Conservation (phyloP, 2,329 filamentous ascomycete genomes). For the Colletotrichum chrysophilum region DNA sequence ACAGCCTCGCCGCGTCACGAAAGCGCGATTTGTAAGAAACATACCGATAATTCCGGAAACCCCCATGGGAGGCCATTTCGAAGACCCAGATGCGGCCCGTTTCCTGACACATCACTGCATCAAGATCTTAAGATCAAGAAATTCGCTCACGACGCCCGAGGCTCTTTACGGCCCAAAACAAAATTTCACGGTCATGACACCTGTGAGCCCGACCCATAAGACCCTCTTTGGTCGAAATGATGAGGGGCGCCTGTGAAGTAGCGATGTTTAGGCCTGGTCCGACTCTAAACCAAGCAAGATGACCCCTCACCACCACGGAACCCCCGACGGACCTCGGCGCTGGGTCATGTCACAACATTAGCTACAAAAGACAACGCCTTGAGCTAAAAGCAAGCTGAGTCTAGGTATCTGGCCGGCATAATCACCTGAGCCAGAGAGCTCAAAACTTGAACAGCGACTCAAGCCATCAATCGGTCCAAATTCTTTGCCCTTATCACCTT, state of each 20-base stretch:
- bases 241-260: not conserved
- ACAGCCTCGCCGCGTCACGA: not conserved
- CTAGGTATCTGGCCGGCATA: not conserved
- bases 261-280: not conserved
- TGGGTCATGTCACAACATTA: not conserved
- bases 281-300: slow-evolving; percentile 32
- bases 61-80: not conserved
- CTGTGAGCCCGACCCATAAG: not conserved
- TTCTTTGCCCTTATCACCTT: not conserved
- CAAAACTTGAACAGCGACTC: not conserved
- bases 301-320: slow-evolving; percentile 30
- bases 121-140: not conserved
- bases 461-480: not conserved
- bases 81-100: not conserved
- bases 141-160: not conserved
- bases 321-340: not conserved
- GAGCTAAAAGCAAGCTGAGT: not conserved
- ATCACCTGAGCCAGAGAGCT: not conserved
- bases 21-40: not conserved
- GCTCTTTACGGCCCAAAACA: not conserved
- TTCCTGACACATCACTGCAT: not conserved
- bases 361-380: not conserved
- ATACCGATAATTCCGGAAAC: not conserved
- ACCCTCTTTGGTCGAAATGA: not conserved
- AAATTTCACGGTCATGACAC: not conserved